These are phyloP conservation scores for Teratosphaeria epicoccoides DNA, from an alignment of 2,329 filamentous ascomycete genomes.

Conservation along the genomic window DNA sequence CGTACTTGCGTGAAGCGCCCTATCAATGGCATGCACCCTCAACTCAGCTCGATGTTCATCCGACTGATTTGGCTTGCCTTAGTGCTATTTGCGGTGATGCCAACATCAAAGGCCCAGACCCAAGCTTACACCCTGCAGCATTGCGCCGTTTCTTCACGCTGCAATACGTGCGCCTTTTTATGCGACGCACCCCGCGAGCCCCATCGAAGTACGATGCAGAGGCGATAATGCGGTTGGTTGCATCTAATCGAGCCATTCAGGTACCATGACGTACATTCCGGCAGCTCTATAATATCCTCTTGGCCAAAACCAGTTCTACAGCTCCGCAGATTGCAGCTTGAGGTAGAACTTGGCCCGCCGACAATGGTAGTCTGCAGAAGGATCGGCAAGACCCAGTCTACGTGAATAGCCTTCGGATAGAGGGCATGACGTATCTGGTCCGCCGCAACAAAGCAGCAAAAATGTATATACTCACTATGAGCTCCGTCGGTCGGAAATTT, in stretches of 20 bases:
- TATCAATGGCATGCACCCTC: too few species aligned
- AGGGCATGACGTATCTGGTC: background rate
- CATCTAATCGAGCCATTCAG: background rate
- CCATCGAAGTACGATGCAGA: background rate
- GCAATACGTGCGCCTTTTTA: background rate
- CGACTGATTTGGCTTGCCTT: too few species aligned
- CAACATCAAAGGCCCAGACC: background rate
- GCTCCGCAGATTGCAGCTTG: background rate
- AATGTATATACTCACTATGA: background rate
- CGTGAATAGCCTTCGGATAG: background rate
- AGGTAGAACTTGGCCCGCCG: background rate
- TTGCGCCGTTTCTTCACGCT: background rate
- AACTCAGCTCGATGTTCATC: too few species aligned
- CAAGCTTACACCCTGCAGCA: background rate
- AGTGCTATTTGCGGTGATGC: background rate
- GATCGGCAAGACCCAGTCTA: background rate
- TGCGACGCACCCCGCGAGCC: background rate
- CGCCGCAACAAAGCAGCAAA: background rate
- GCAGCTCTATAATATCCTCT: background rate
- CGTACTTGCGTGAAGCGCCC: too few species aligned
- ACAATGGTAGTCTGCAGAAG: background rate
- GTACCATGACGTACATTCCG: background rate
- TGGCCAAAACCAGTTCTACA: background rate
- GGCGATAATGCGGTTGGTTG: background rate
- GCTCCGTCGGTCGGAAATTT: background rate